A percentile compares a stretch with the other conserved stretches of the same genome.
Evolutionary conservation across 75 land plant species (phyloP).

Genomic region (Picea sitchensis): DNA sequence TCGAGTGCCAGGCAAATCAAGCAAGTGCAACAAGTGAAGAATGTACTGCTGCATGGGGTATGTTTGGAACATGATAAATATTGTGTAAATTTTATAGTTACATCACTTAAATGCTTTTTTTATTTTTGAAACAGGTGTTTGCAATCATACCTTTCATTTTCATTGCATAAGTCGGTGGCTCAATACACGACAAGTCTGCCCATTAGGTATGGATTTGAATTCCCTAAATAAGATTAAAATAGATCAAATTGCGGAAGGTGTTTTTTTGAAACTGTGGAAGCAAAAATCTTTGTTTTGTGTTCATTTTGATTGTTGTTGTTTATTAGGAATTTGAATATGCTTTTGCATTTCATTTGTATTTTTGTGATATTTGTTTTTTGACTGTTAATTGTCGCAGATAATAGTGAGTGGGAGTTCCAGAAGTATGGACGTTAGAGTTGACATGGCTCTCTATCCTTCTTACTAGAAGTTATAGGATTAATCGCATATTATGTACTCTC

Average conservation of each 20-base stretch:
- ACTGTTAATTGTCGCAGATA: conserved; percentile 34
- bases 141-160: conserved; percentile 73
- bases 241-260: too few species aligned
- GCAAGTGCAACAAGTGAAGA: conserved; percentile 99
- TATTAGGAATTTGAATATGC: neutral
- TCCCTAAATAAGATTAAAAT: too few species aligned
- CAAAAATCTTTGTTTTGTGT: too few species aligned
- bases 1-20: conserved; percentile 99
- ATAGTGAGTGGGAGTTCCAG: conserved; percentile 85
- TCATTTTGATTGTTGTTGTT: too few species aligned
- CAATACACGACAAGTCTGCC: conserved; percentile 75
- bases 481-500: too few species aligned
- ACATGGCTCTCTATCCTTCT: too few species aligned
- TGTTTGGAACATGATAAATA: neutral
- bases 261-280: too few species aligned
- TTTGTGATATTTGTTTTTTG: neutral
- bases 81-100: neutral
- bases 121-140: conserved; percentile 50
- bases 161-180: conserved; percentile 77
- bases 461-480: too few species aligned
- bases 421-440: conserved; percentile 60
- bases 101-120: neutral
- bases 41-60: conserved; percentile 99
- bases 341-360: neutral
- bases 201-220: conserved; percentile 36